A percentile compares a stretch with the other conserved stretches of the same genome.
phyloP scores from a whole-genome alignment of 306 rosid genomes.

The Citrullus colocynthis region DNA sequence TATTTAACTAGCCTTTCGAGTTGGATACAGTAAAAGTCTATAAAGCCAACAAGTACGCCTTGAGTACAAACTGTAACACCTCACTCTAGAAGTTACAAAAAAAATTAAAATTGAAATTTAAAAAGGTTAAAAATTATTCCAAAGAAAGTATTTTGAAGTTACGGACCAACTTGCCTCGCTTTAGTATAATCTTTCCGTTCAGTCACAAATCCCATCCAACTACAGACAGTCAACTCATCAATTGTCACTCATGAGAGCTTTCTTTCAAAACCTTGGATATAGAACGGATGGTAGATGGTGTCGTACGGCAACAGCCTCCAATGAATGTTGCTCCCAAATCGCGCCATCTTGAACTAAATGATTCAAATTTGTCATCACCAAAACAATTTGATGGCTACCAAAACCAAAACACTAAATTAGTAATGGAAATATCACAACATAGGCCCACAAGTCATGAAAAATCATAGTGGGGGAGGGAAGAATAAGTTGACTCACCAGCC shows the following conservation, averaged over 20 bases:
- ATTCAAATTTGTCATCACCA: constrained; percentile 41
- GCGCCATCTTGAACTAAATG: constrained; percentile 52
- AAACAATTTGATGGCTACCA: constrained; percentile 69
- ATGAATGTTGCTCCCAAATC: constrained; percentile 65
- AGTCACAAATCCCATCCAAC: not conserved
- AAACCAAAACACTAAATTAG: constrained; percentile 12
- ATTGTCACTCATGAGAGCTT: not conserved
- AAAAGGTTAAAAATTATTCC: not conserved
- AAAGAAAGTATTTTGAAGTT: not conserved
- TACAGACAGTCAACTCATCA: not conserved
- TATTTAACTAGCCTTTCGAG: not conserved
- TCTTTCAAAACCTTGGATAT: constrained; percentile 6
- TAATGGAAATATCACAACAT: constrained; percentile 1
- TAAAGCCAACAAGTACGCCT: not conserved
- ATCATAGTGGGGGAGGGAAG: not conserved
- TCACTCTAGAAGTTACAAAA: not conserved
- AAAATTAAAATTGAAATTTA: not conserved
- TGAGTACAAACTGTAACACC: not conserved
- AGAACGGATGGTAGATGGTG: constrained; percentile 36
- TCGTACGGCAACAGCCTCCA: constrained; percentile 88
- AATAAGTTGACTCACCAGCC: constrained; percentile 53
- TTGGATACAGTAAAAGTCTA: not conserved
- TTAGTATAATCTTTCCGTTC: not conserved
- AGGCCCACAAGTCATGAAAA: not conserved
- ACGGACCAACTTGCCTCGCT: not conserved